These are phyloP conservation scores for maize (Zea mays) DNA, from an alignment of 176 grass and related monocot genomes.

Conservation along the genomic window DNA sequence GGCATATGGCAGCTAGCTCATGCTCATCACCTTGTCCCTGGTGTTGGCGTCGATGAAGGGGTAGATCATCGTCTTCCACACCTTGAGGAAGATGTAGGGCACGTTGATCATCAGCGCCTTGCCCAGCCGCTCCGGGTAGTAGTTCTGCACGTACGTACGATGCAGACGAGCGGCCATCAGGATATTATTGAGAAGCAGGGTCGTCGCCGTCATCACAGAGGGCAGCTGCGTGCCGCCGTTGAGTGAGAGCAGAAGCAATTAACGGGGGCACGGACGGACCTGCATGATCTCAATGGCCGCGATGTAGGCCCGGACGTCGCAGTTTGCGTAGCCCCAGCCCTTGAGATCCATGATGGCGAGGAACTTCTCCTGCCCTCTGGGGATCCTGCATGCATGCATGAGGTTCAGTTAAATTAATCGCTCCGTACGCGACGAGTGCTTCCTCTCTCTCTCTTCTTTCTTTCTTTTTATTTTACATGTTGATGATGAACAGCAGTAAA, in stretches of 20 bases:
- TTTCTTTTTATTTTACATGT: no score
- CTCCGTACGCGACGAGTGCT: no score
- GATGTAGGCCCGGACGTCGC: conserved; percentile 13
- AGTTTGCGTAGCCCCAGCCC: conserved; percentile 25
- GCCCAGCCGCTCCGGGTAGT: conserved; percentile 23
- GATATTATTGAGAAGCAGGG: no score
- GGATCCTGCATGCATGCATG: background rate
- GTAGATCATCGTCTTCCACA: conserved; percentile 21
- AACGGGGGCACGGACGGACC: background rate
- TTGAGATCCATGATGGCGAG: background rate
- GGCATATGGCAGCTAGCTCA: no score
- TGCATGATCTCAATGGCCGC: conserved; percentile 10
- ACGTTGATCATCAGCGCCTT: conserved; percentile 20
- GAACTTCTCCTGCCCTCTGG: conserved; percentile 25
- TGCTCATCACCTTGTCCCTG: background rate
- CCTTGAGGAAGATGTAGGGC: conserved; percentile 18
- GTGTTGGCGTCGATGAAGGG: conserved; percentile 25
- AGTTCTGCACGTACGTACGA: background rate
- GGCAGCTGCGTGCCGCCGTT: no score
- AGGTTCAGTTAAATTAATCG: background rate
- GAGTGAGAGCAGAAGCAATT: background rate
- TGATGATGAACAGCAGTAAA: background rate
- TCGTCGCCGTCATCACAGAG: no score
- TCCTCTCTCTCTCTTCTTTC: background rate
- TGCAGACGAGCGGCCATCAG: no score